phyloP scores from a whole-genome alignment of 2,329 filamentous ascomycete species.

The Aspergillus sp. region DNA sequence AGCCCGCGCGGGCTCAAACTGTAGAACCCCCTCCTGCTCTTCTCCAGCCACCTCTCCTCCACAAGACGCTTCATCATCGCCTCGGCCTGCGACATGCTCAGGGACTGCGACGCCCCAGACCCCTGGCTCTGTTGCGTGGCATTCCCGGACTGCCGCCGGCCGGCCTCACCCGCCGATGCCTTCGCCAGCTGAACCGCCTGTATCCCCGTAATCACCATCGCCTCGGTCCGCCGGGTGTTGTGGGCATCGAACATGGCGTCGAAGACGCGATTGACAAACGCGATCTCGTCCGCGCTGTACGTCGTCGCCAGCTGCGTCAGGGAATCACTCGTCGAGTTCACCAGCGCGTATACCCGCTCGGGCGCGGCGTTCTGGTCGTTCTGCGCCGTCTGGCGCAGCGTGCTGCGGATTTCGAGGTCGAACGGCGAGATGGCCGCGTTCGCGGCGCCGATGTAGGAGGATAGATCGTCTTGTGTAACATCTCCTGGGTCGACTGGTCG shows the following conservation, averaged over 20 bases:
- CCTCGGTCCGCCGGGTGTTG: constrained; percentile 70
- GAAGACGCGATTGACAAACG: constrained; percentile 77
- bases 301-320: constrained; percentile 80
- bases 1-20: constrained; percentile 65
- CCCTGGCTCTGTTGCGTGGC: constrained; percentile 28
- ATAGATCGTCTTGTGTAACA: constrained; percentile 59
- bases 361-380: constrained; percentile 9
- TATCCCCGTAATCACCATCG: constrained; percentile 71
- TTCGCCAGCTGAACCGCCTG: constrained; percentile 64
- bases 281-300: constrained; percentile 72
- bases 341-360: constrained; percentile 66
- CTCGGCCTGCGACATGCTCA: constrained; percentile 73
- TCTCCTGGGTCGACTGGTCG: constrained; percentile 47
- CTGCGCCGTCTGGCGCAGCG: constrained; percentile 55
- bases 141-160: constrained; percentile 39
- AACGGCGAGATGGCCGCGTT: constrained; percentile 66
- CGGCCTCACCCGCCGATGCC: constrained; percentile 25
- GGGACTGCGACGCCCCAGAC: constrained; percentile 37
- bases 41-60: constrained; percentile 75
- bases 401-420: constrained; percentile 77
- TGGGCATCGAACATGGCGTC: constrained; percentile 87
- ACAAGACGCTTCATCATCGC: constrained; percentile 59
- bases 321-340: constrained; percentile 79
- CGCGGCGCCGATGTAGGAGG: constrained; percentile 58
- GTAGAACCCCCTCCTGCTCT: constrained; percentile 63